Base-by-base conservation (phyloP, 441 rosid species). In the Kokia cookei region DNA sequence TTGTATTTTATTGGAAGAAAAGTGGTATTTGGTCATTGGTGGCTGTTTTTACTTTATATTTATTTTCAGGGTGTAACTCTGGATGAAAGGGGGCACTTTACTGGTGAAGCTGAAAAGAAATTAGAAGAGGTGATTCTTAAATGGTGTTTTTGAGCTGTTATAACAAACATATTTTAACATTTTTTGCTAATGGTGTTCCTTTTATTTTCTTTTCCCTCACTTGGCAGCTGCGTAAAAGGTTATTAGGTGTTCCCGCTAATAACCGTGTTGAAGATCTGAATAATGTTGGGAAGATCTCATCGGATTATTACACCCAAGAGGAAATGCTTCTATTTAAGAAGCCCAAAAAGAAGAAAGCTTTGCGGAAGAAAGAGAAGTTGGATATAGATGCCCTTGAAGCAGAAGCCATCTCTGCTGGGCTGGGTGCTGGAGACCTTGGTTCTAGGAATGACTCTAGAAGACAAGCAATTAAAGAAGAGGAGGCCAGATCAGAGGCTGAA, bases 91-190 rank as follows among this genome's bases (percentile, higher is more conserved):
- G 98, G 98, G 27, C 89, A 79, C 73, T 90, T 95, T 76, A 87
- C 91, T 7, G 96, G 88, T 75, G 99, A 91, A 85, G 98, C 99
- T 51, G 98, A 95, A 87, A 90, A 89, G 88, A 95, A 90, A 86
- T 82, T 95, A 54, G 98, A 89, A 69, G 97, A 93, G 98, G 98
- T 93, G 80, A 74, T 40, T 76, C 47, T 32, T 69, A 12, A 42
- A 15, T 43, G 35, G 42, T 50, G 24, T 19, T 65, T 61, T 15
- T 19, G 54, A 45, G 50, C 14, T 69, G 7, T 7, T 60, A 11
- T 40, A 50, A 40, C 15, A 64, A 24, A 57, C 51, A 55, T 24
- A 19, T 6, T 35, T 47, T 60, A 72, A 40, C 35, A 51, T 71
- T 54, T 10, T 62, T 27, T 15, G n/a, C 40, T 76, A 45, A 65